Evolutionary conservation across 2,329 filamentous ascomycete species (phyloP), one percentile per base, ranked within the genome.

Genomic region (Chaetothyriales sp.): DNA sequence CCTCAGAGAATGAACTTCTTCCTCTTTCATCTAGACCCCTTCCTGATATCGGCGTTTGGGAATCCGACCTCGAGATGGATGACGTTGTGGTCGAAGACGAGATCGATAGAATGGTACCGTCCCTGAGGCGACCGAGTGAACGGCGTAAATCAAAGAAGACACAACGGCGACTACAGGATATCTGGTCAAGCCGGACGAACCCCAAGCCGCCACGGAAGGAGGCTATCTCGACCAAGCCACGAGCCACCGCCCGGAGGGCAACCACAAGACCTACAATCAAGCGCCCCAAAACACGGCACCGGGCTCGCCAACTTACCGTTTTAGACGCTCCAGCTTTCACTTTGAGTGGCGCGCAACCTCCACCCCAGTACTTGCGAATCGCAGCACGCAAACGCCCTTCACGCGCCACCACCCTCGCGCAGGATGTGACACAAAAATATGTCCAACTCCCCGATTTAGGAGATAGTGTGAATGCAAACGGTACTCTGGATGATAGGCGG

Each of bases 391-490:
- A 71, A 58, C 75, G 71, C 47, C 71, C 77, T 58, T 61, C 66
- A 59, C 77, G 73, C 37, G 71, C 77, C 51, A 71, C 74, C 57
- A 20, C 44, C 15, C 43, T 22, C 13, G 28, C 46, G 2, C 52
- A 57, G 47, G 76, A 72, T 44, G 77, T 74, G 15, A 68, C 66
- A 19, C 65, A 66, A 48, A 80, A 81, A 58, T 66, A 73, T 40
- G 68, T 81, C 48, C 68, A 70, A 49, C 63, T 82, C 22, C 72
- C 71, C 15, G 78, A 73, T 20, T 66, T 64, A 29, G 58, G 66
- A 7, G 79, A 82, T 54, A 81, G 77, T 0, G 66, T 70, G 47
- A 78, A 82, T 59, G 76, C 75, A 6, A 74, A 72, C 48, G 57
- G 61, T 29, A 68, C 70, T 2, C 65, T 82, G 48, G 65, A 62